A percentile compares a stretch with the other conserved stretches of the same genome.
Evolutionary conservation across 768 basidiomycete species (phyloP).

Genomic region (Pholiota molesta): DNA sequence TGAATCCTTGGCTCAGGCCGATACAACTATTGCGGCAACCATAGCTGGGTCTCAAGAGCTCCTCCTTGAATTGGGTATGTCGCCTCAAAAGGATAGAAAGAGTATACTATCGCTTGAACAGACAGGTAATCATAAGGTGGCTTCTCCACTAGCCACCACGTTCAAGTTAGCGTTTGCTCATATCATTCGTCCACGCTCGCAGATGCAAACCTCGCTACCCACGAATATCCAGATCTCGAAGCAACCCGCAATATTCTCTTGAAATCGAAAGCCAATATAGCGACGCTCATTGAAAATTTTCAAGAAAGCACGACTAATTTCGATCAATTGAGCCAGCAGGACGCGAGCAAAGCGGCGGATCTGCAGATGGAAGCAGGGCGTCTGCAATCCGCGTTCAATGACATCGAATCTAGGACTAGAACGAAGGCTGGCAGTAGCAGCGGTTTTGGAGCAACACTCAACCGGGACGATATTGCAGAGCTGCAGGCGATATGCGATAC

Average conservation of each 20-base stretch:
- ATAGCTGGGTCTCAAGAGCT: background rate
- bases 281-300: slow-evolving; percentile 9
- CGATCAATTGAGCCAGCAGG: slow-evolving; percentile 12
- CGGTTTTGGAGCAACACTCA: background rate
- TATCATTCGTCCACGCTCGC: background rate
- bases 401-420: background rate
- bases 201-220: background rate
- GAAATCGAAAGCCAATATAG: slow-evolving; percentile 7
- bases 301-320: slow-evolving; percentile 4
- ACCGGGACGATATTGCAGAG: background rate
- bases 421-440: background rate
- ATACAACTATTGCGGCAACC: slow-evolving; percentile 17
- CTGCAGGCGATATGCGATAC: slow-evolving; percentile 12
- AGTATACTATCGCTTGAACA: background rate
- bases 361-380: slow-evolving; percentile 15
- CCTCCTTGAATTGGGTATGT: background rate
- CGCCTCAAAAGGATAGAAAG: background rate
- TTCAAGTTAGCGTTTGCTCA: too few relatives aligned
- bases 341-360: slow-evolving; percentile 5
- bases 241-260: slow-evolving; percentile 7
- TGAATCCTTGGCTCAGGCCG: slow-evolving; percentile 16
- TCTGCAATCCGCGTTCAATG: slow-evolving; percentile 12
- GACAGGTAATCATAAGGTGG: too few relatives aligned
- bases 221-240: slow-evolving; percentile 6
- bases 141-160: too few relatives aligned